Conservation (phyloP, 345 rosid genomes). For the Syzygium aqueum region DNA sequence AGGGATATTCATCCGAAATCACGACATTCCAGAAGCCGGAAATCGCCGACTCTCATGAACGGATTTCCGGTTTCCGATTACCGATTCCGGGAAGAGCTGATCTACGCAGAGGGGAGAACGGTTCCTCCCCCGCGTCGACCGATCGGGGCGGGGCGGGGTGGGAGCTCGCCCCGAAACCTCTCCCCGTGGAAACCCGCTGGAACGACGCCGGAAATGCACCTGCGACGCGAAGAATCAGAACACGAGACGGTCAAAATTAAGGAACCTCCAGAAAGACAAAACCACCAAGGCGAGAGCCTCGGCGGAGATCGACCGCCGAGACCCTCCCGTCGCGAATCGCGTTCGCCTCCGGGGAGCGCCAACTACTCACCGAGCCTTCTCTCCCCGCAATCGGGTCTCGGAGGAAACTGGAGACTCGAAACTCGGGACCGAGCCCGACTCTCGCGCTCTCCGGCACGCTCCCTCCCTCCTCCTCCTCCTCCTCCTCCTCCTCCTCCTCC, state of each 20-base stretch:
- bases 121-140: not conserved
- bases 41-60: constrained; percentile 4
- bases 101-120: not conserved
- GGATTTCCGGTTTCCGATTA: constrained; percentile 6
- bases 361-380: not conserved
- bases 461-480: too few relatives aligned
- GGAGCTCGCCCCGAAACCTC: constrained; percentile 3
- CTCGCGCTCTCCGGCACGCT: not conserved
- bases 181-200: not conserved
- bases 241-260: not conserved
- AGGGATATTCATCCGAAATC: constrained; percentile 12
- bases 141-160: not conserved
- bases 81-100: constrained; percentile 2
- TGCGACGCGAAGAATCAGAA: not conserved
- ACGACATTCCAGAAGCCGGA: constrained; percentile 17
- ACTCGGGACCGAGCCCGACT: not conserved
- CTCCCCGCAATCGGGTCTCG: not conserved
- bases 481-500: too few relatives aligned
- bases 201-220: not conserved
- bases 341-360: not conserved
- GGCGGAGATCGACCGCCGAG: not conserved
- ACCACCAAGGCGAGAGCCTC: not conserved
- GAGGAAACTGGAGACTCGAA: not conserved
- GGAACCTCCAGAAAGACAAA: not conserved
- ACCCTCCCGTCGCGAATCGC: not conserved